Conservation (phyloP, 2,329 filamentous ascomycete species). For the Penicillium sp. region DNA sequence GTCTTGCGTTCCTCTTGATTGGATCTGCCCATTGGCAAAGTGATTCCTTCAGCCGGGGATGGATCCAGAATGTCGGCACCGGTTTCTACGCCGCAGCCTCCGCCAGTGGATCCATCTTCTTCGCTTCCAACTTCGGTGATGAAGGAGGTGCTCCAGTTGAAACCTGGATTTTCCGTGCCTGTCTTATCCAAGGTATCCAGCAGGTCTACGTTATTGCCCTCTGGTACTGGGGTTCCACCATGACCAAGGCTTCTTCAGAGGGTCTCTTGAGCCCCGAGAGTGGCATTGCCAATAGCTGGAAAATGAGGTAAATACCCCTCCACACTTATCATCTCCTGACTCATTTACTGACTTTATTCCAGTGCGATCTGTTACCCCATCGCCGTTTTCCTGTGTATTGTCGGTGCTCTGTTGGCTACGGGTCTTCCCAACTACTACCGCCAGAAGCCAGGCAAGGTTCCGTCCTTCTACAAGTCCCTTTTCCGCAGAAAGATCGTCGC, state of each 20-base stretch:
- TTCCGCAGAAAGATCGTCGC: slow-evolving; percentile 63
- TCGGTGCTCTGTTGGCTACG: slow-evolving; percentile 56
- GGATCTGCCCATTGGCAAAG: slow-evolving; percentile 58
- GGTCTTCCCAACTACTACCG: slow-evolving; percentile 67
- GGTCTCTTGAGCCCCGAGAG: slow-evolving; percentile 41
- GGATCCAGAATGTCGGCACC: slow-evolving; percentile 61
- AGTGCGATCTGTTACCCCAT: slow-evolving; percentile 59
- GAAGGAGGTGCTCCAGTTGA: slow-evolving; percentile 63
- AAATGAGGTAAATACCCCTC: slow-evolving; percentile 35
- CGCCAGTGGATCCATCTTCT: slow-evolving; percentile 63
- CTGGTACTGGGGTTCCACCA: slow-evolving; percentile 65
- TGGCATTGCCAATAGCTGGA: slow-evolving; percentile 44
- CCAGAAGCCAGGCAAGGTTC: slow-evolving; percentile 62
- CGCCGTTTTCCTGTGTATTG: slow-evolving; percentile 55
- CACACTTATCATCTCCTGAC: neutral
- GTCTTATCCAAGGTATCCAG: slow-evolving; percentile 65
- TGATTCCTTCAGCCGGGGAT: slow-evolving; percentile 45
- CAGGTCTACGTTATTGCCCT: slow-evolving; percentile 64
- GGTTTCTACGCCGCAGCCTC: slow-evolving; percentile 63
- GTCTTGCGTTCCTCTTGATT: slow-evolving; percentile 61
- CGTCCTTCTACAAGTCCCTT: slow-evolving; percentile 64
- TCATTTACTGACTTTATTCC: neutral
- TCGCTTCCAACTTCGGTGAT: slow-evolving; percentile 66
- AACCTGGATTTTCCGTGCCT: slow-evolving; percentile 65
- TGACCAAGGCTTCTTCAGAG: slow-evolving; percentile 47